Evolutionary conservation across 192 early-diverging fungal genomes (phyloP), one percentile per base, ranked within the genome.

Genomic region (Umbelopsis sp.): DNA sequence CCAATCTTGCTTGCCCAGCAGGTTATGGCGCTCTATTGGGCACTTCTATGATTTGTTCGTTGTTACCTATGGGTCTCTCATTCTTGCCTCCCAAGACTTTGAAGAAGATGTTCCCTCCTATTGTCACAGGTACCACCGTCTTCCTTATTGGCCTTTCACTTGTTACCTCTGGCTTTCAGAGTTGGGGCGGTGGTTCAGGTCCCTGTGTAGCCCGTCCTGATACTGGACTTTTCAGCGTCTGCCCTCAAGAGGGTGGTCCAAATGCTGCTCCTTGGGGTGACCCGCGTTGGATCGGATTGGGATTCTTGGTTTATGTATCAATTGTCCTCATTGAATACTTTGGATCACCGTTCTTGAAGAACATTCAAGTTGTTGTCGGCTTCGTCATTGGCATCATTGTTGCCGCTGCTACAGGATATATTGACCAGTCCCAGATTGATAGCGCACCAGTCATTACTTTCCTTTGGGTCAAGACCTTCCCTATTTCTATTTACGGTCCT

Each of bases 301-400:
- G 85, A 14, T 77, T 84, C n/a, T 31, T 77, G 50, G 84, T 85
- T n/a, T 86, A 80, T n/a, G 65, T 72, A 3, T 59, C 65, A 16
- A 86, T 86, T 54, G 77, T 86, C n/a, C 2, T 86, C 20, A 74
- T 86, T 11, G 85, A 86, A 68, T 75, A 82, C 54, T 79, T 86
- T 71, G 85, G 85, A 6, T 86, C 85, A 4, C 83, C 85, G 4
- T 86, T 86, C 52, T 73, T 86, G 75, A 86, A 86, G 68, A 86
- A 85, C 59, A 79, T 79, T 8, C 74, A 82, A 41, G 82, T 86
- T 8, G 79, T 86, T 2, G 43, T 86, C 47, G 85, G 82, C 21
- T 71, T 86, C 10, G 41, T 85, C 54, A 74, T 86, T 16, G 85
- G 85, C 16, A 80, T 84, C 71, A 80, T 86, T 67, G 80, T 86